phyloP scores from a whole-genome alignment of 257 asterid species.

The Craterostigma plantagineum region DNA sequence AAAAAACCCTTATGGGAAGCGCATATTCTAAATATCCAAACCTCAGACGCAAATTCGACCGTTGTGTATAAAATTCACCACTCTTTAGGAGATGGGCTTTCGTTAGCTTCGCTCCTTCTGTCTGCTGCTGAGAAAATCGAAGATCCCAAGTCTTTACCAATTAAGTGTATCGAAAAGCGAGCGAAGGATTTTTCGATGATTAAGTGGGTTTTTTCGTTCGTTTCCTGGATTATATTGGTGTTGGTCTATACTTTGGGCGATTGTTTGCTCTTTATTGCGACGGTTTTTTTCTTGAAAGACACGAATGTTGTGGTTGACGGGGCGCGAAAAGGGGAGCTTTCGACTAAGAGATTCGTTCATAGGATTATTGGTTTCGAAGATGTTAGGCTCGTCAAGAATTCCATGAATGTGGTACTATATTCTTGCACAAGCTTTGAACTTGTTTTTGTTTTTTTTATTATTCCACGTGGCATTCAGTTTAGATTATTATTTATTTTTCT shows the following conservation, averaged over 20 bases:
- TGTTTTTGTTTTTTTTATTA: no score
- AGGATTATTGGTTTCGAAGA: slow-evolving; percentile 16
- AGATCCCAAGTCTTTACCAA: slow-evolving; percentile 14
- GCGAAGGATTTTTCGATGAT: background rate
- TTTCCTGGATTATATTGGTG: slow-evolving; percentile 10
- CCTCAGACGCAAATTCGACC: slow-evolving; percentile 13
- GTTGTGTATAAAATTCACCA: slow-evolving; percentile 15
- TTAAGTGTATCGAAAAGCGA: background rate
- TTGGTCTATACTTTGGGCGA: slow-evolving; percentile 12
- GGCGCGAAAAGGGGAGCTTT: background rate
- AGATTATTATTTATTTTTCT: no score
- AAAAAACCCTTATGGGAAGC: slow-evolving; percentile 24
- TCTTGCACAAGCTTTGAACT: no score
- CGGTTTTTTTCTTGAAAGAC: slow-evolving; percentile 14
- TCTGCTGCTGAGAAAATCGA: slow-evolving; percentile 14
- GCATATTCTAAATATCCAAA: slow-evolving; percentile 17
- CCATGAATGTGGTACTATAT: slow-evolving; percentile 23
- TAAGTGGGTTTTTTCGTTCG: background rate
- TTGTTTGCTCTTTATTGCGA: slow-evolving; percentile 8
- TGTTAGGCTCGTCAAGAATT: slow-evolving; percentile 20
- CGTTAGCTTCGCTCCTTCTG: slow-evolving; percentile 14
- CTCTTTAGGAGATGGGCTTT: slow-evolving; percentile 24
- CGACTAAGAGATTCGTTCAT: slow-evolving; percentile 14
- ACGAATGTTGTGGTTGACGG: slow-evolving; percentile 15
- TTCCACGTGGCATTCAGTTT: no score